Evolutionary conservation across 192 early-diverging fungal genomes (phyloP), one percentile per base, ranked within the genome.

Genomic region (Chytriomyces sp.): DNA sequence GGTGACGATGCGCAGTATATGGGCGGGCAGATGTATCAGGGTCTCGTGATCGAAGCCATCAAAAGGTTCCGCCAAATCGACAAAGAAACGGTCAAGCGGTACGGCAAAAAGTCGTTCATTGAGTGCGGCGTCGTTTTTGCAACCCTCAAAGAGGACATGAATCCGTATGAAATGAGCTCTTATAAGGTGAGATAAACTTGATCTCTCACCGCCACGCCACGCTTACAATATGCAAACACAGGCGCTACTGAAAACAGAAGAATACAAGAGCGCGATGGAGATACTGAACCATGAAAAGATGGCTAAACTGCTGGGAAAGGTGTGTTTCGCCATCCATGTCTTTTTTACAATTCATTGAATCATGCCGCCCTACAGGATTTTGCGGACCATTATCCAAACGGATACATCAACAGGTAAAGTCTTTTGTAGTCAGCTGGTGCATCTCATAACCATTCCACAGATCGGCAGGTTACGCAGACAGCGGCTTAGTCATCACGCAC

Each of bases 121-220:
- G 77, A 82, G 67, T 64, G 67, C 50, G 81, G 81, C 10, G 78
- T 78, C 24, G 13, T 64, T 16, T 67, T 80, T 46, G n/a, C 45
- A n/a, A 69, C 67, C 10, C 2, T 18, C 5, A 47, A 28, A 28
- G 18, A 18, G 20, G 64, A 64, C n/a, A 76, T 65, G 61, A 67
- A 49, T 47, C n/a, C n/a, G 45, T 69, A 26, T 45, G 63, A 71
- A 57, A 13, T 57, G 16, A 57, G 13, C 16, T 57, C 53, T n/a
- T 57, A 57, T 57, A 57, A 57, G 53, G 53, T 57, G 53, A 57
- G 20, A 57, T 35, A 35, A 1, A 35, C 35, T 35, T 35, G 35
- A 35, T 35, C 53, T 57, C 20, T 57, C 53, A 5, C 2, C 1
- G 53, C 53, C 3, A 3, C 5, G 16, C 5, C 53, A 5, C 16